Evolutionary conservation across 2,329 filamentous ascomycete species (phyloP), one percentile per base, ranked within the genome.

Genomic region (Penicillium sp.): DNA sequence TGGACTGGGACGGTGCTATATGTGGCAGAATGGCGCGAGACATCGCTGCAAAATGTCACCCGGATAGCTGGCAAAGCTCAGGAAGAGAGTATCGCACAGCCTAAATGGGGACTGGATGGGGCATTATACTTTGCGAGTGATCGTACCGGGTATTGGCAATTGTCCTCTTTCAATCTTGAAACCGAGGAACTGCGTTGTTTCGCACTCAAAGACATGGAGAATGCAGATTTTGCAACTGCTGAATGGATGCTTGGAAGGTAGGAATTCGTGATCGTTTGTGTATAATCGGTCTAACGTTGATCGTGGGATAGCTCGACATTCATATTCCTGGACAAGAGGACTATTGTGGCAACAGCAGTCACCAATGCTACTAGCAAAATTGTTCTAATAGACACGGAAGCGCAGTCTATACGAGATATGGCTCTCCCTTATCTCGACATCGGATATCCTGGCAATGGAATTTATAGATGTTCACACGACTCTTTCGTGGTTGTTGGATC

Each of bases 81-180:
- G 3, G 50, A 54, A 1, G 66, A 73, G 35, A 70, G 70, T 23
- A 63, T 72, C 13, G 65, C 62, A 9, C 72, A 77, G 47, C 71
- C 73, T 4, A 65, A 67, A 47, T 77, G 74, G 74, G 65, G 66
- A 2, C 55, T 62, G 0, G 71, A 76, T 50, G 72, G 69, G 1
- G 60, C 59, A 7, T 50, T 77, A 2, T 73, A 70, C 43, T 76
- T 71, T 45, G 61, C 61, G 2, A 69, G 69, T 33, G 74, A 77
- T 51, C 52, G 51, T 1, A 64, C 56, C 2, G 68, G 68, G 1
- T 74, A 68, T 41, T 70, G 71, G 39, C 71, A 73, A 39, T 54
- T 77, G 6, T 74, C 70, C 42, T 59, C 60, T 1, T 53, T 66
- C n/a, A 56, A 52, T 1, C 42, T 40, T 5, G 27, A 32, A 2